Percentiles rank a stretch among this genome's conserved stretches.
These are phyloP conservation scores for Camelina sativa DNA, from an alignment of 345 rosid species.

Conservation along the genomic window DNA sequence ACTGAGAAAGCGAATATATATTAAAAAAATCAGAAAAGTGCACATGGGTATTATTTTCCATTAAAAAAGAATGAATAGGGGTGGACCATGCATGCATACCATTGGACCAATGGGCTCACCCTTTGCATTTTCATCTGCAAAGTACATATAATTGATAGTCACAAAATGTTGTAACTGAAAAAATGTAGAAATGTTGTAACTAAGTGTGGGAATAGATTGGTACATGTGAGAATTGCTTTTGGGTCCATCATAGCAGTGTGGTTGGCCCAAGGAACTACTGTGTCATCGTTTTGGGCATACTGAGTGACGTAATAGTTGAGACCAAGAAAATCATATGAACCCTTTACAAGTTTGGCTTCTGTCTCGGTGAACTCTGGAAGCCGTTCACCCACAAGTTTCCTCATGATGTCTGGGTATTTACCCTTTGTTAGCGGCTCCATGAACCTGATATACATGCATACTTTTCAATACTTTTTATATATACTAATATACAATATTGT, in stretches of 20 bases:
- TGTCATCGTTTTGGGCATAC: slow-evolving; percentile 4
- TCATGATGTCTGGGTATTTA: slow-evolving; percentile 35
- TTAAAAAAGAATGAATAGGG: neutral
- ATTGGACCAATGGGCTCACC: slow-evolving; percentile 16
- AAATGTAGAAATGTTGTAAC: neutral
- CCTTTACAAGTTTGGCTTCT: slow-evolving; percentile 23
- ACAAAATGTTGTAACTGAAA: neutral
- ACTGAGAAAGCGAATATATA: slow-evolving; percentile 21
- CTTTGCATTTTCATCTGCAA: neutral
- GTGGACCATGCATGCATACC: slow-evolving; percentile 19
- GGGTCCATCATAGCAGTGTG: slow-evolving; percentile 17
- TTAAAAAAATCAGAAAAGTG: no score
- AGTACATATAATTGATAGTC: neutral
- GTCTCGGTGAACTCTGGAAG: slow-evolving; percentile 19
- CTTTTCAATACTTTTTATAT: neutral
- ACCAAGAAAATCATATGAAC: slow-evolving; percentile 41
- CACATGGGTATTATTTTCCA: no score
- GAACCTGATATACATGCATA: slow-evolving; percentile 14
- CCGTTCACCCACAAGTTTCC: slow-evolving; percentile 12
- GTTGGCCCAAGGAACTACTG: neutral
- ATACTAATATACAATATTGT: no score
- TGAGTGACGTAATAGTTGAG: slow-evolving; percentile 41
- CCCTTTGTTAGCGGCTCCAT: slow-evolving; percentile 43
- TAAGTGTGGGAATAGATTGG: neutral
- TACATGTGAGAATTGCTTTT: neutral